phyloP scores from a whole-genome alignment of 345 rosid genomes.

The Eucalyptus virginea region DNA sequence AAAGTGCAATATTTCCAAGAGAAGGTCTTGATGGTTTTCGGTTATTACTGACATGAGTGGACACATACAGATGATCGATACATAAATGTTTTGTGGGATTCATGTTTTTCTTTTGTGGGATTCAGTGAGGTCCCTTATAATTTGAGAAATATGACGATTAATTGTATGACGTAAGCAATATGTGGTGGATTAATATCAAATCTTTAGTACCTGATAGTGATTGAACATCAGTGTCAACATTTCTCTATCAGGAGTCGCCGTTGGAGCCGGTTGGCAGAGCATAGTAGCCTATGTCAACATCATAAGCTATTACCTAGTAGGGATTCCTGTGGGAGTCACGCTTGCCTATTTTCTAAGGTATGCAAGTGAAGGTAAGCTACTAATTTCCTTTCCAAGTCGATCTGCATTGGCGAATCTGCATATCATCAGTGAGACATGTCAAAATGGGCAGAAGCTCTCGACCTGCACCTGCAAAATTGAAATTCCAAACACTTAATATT shows the following conservation, averaged over 20 bases:
- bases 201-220: not conserved
- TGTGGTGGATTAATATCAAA: not conserved
- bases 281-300: slow-evolving; percentile 62
- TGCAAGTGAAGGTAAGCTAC: slow-evolving; percentile 52
- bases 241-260: slow-evolving; percentile 47
- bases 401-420: not conserved
- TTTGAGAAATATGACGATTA: not conserved
- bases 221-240: not conserved
- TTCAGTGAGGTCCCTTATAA: not conserved
- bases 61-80: not conserved
- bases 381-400: not conserved
- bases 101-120: not conserved
- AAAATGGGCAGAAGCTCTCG: not conserved
- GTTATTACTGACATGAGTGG: not conserved
- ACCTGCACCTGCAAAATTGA: not conserved
- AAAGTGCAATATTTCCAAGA: not conserved
- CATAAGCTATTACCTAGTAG: slow-evolving; percentile 58
- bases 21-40: not conserved
- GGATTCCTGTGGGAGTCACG: slow-evolving; percentile 51
- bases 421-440: not conserved
- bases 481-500: not conserved
- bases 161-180: not conserved
- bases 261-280: slow-evolving; percentile 84
- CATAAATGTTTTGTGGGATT: not conserved
- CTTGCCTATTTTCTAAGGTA: slow-evolving; percentile 35